phyloP scores from a whole-genome alignment of 2,329 filamentous ascomycete genomes.

The Fusarium transvaalense region DNA sequence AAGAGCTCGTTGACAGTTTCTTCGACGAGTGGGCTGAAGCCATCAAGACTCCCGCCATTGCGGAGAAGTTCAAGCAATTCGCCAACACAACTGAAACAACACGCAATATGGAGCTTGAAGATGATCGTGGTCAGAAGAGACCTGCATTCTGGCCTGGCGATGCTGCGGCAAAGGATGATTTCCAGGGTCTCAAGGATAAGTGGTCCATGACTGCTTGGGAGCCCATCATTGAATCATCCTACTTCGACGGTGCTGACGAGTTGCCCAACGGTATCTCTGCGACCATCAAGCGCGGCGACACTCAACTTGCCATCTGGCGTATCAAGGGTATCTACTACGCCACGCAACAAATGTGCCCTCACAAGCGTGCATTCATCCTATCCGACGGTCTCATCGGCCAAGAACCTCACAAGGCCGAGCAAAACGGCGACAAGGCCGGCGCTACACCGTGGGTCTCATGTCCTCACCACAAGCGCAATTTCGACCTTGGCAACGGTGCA shows the following conservation, averaged over 20 bases:
- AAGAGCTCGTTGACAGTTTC: conserved; percentile 83
- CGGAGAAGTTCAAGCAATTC: conserved; percentile 83
- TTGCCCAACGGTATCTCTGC: conserved; percentile 79
- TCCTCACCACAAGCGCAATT: conserved; percentile 92
- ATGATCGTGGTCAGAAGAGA: conserved; percentile 78
- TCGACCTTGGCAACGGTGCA: conserved; percentile 76
- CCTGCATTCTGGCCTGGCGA: conserved; percentile 84
- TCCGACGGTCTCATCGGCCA: conserved; percentile 87
- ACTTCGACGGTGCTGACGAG: conserved; percentile 75
- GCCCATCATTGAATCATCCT: conserved; percentile 76
- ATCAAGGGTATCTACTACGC: conserved; percentile 84
- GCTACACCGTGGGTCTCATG: conserved; percentile 82
- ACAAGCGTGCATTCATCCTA: conserved; percentile 91
- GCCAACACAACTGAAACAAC: conserved; percentile 81
- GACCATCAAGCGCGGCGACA: conserved; percentile 87
- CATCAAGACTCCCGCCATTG: conserved; percentile 75
- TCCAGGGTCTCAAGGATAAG: conserved; percentile 71
- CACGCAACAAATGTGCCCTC: conserved; percentile 94
- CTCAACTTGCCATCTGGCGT: conserved; percentile 89
- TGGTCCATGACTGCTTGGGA: conserved; percentile 79
- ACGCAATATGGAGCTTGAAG: conserved; percentile 76
- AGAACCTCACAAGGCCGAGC: conserved; percentile 54
- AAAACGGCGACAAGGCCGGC: conserved; percentile 34
- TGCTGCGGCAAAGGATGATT: conserved; percentile 75
- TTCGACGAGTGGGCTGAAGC: conserved; percentile 95